These are phyloP conservation scores for Sorghum bicolor DNA, from an alignment of 176 grass and related monocot genomes.

Conservation along the genomic window Sorghum_bicolor_NCBIv3 NC_012873.2:67048001-67048500, in stretches of 20 bases:
- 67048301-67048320: conserved; percentile 92
- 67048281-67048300: conserved; percentile 71
- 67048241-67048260: conserved; percentile 77
- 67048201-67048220: conserved; percentile 74
- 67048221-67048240: conserved; percentile 81
- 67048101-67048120: conserved; percentile 78
- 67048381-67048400: conserved; percentile 58
- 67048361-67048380: conserved; percentile 69
- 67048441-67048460: conserved; percentile 26
- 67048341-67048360: conserved; percentile 78
- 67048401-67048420: conserved; percentile 55
- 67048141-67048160: conserved; percentile 87
- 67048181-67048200: conserved; percentile 76
- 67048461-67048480: not conserved
- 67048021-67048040: conserved; percentile 40
- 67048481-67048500: not conserved
- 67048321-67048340: conserved; percentile 73
- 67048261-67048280: conserved; percentile 62
- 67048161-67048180: conserved; percentile 87
- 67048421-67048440: conserved; percentile 44
- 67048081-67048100: conserved; percentile 61
- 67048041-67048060: conserved; percentile 38
- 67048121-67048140: conserved; percentile 82
- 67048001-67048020: conserved; percentile 43
- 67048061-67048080: conserved; percentile 55